Conservation (phyloP, 306 rosid species). For the Vigna nakashimae region DNA sequence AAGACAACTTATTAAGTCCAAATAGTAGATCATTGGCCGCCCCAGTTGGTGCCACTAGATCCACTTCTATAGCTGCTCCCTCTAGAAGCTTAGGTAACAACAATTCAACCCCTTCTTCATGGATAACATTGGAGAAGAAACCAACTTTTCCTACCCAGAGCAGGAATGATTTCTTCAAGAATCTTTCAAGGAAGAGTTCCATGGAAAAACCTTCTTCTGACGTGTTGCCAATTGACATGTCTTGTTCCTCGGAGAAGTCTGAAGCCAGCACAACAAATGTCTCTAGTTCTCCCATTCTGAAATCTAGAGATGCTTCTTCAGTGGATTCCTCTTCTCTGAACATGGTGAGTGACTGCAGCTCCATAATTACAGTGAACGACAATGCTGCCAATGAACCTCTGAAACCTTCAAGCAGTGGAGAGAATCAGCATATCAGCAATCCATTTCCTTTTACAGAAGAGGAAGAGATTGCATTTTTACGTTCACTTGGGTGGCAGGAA, state of each 20-base stretch:
- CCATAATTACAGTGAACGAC: not conserved
- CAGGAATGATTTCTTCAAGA: conserved; percentile 50
- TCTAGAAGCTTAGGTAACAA: conserved; percentile 31
- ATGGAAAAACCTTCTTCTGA: conserved; percentile 33
- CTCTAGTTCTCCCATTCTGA: not conserved
- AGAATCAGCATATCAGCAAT: conserved; percentile 15
- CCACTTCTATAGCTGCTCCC: conserved; percentile 34
- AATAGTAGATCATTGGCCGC: conserved; percentile 27
- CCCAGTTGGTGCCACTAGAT: conserved; percentile 32
- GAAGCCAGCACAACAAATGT: conserved; percentile 23
- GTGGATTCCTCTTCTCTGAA: not conserved
- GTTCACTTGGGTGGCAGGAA: conserved; percentile 58
- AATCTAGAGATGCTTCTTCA: conserved; percentile 12
- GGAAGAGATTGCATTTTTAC: conserved; percentile 51
- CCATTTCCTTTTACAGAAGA: conserved; percentile 35
- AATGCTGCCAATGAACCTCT: conserved; percentile 12
- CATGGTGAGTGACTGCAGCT: conserved; percentile 24
- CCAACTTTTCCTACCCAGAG: conserved; percentile 50
- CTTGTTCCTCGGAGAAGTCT: conserved; percentile 17
- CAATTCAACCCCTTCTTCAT: conserved; percentile 37
- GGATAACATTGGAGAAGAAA: conserved; percentile 43
- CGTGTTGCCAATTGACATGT: not conserved
- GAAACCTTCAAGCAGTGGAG: conserved; percentile 42
- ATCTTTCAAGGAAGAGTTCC: conserved; percentile 46
- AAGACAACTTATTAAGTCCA: conserved; percentile 41